Conservation (phyloP, 768 basidiomycete species). For the Mycena floridula region DNA sequence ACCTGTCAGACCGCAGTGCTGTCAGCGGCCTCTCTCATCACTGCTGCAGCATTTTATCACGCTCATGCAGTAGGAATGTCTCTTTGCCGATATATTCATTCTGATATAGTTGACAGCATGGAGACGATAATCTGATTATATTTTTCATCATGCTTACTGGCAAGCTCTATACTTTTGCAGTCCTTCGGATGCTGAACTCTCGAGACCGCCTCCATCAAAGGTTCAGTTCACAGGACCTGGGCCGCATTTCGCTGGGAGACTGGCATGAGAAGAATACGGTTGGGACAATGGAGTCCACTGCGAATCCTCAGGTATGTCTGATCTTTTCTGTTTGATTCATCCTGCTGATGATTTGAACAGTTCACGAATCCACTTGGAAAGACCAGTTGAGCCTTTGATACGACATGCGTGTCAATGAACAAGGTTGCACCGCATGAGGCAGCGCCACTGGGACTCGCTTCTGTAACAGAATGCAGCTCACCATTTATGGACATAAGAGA, state of each 20-base stretch:
- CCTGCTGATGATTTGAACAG: too few species aligned
- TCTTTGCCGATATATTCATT: background rate
- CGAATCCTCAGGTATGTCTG: too few species aligned
- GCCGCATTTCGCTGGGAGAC: slow-evolving; percentile 2
- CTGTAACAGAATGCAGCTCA: background rate
- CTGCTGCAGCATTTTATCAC: slow-evolving; percentile 22
- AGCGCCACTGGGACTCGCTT: background rate
- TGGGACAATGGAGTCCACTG: too few species aligned
- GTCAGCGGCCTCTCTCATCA: slow-evolving; percentile 26
- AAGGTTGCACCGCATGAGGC: background rate
- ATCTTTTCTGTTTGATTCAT: too few species aligned
- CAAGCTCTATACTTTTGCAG: slow-evolving; percentile 37
- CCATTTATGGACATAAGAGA: background rate
- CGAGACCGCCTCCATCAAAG: slow-evolving; percentile 1
- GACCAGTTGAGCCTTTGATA: background rate
- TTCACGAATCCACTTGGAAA: background rate
- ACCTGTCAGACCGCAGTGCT: slow-evolving; percentile 27
- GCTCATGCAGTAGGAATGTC: slow-evolving; percentile 21
- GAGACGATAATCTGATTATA: slow-evolving; percentile 35
- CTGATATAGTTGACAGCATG: slow-evolving; percentile 14
- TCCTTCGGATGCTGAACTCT: slow-evolving; percentile 26
- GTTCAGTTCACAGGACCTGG: slow-evolving; percentile 3
- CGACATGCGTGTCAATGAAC: background rate
- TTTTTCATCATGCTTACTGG: slow-evolving; percentile 45
- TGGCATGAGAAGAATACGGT: background rate